Base-by-base conservation (phyloP, 352 stramenopile species). In the Phytophthora multivora region DNA sequence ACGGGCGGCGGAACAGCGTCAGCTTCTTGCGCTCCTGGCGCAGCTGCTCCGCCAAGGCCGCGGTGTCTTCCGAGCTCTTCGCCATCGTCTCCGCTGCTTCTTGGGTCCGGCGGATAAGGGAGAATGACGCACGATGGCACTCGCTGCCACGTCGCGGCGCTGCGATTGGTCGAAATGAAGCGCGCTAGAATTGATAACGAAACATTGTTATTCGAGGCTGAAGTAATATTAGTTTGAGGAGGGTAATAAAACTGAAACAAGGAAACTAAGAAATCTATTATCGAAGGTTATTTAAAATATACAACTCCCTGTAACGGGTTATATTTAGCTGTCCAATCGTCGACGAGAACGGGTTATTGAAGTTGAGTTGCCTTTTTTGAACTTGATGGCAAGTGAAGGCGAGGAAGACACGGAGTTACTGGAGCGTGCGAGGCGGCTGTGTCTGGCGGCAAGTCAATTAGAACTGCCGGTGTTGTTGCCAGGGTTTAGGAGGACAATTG, bases 21-120 rank as follows among this genome's bases (percentile, higher is more conserved):
- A 96, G 73, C 54, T 88, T 90, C 75, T 93, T 91, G 68, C 85
- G 84, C 67, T 94, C 80, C 25, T 69, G 66, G 5, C 83, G 87
- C 47, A 94, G 65, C 71, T 77, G 56, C 62, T 91, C 86, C 0
- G 83, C 73, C 42, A 88, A 66, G 26, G 54, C 30, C 0, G 42
- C 31, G 9, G 49, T 47, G 40, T 52, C 36, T 11, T 62, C 45
- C 0, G 43, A 21, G 25, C 28, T 54, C 18, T 43, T 56, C 42
- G 49, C 50, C 60, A 70, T 72, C 8, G 47, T 71, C 54, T 64
- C 45, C 21, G n/a, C 42, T 63, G 31, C 39, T 51, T 51, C 33
- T 38, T 47, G 42, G 40, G 25, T 60, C 15, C 51, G 21, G 51
- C 40, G 18, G 33, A 61, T 48, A 47, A 52, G 42, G 53, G 53